These are phyloP conservation scores for Ajuga reptans DNA, from an alignment of 305 asterid genomes.

Conservation along the genomic window DNA sequence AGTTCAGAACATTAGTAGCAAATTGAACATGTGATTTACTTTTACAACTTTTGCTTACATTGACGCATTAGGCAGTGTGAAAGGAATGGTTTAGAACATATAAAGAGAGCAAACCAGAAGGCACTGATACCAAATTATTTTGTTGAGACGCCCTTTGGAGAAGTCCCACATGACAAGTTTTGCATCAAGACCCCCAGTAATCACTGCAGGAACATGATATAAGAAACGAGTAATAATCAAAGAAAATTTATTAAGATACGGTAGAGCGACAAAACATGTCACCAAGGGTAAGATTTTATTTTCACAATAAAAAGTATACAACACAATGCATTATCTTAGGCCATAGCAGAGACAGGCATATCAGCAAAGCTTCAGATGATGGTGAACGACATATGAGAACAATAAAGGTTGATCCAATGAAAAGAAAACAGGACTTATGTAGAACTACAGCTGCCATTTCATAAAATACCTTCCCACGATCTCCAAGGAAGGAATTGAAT, in stretches of 20 bases:
- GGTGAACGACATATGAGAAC: background rate
- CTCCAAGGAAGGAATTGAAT: slow-evolving; percentile 92
- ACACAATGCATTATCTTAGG: background rate
- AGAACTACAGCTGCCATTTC: background rate
- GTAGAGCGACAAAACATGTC: background rate
- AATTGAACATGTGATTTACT: background rate
- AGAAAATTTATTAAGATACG: background rate
- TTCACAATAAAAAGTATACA: background rate
- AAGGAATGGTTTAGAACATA: background rate
- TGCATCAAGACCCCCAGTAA: slow-evolving; percentile 96
- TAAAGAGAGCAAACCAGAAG: slow-evolving; percentile 13
- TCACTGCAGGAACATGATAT: slow-evolving; percentile 39
- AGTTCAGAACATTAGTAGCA: background rate
- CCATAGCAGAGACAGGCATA: background rate
- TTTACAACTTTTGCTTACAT: background rate
- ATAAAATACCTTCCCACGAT: slow-evolving; percentile 77
- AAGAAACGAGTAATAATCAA: slow-evolving; percentile 1
- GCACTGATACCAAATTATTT: slow-evolving; percentile 52
- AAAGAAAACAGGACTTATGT: background rate
- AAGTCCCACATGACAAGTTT: slow-evolving; percentile 88
- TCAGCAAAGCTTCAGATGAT: background rate
- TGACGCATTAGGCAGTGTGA: background rate
- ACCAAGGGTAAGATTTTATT: background rate
- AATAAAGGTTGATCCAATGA: background rate
- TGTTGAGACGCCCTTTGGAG: slow-evolving; percentile 73